Conservation (phyloP, 257 asterid genomes). For the Craterostigma plantagineum region DNA sequence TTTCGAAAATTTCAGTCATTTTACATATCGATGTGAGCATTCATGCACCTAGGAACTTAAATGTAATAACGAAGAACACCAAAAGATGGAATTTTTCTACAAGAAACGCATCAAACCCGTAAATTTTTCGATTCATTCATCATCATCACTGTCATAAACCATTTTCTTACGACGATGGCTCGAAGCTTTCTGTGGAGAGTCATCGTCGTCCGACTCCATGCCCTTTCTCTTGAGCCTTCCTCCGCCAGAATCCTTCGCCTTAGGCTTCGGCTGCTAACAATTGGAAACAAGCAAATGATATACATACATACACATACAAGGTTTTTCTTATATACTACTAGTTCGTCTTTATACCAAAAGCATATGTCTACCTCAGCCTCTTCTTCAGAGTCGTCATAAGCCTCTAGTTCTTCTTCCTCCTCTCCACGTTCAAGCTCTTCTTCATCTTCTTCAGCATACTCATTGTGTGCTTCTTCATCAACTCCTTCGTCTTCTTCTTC, state of each 20-base stretch:
- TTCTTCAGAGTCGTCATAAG: conserved; percentile 70
- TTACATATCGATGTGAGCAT: too few relatives aligned
- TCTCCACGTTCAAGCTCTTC: conserved; percentile 61
- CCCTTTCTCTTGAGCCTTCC: conserved; percentile 55
- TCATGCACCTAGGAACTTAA: too few relatives aligned
- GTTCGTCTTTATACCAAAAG: background rate
- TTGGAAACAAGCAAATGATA: too few relatives aligned
- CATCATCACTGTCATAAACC: conserved; percentile 82
- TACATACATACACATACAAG: background rate
- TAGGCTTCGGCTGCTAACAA: conserved; percentile 52
- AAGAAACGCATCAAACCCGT: background rate
- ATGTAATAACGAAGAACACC: too few relatives aligned
- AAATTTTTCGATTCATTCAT: conserved; percentile 24
- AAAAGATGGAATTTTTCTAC: too few relatives aligned
- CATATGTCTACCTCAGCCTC: conserved; percentile 53
- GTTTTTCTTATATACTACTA: background rate
- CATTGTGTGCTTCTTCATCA: conserved; percentile 19
- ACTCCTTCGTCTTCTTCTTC: conserved; percentile 61
- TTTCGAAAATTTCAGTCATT: too few relatives aligned
- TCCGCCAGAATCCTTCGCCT: conserved; percentile 27
- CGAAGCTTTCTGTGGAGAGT: conserved; percentile 65
- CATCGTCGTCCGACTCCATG: conserved; percentile 83
- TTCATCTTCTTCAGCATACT: conserved; percentile 45
- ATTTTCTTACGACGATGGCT: conserved; percentile 80
- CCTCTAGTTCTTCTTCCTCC: conserved; percentile 62